phyloP scores from a whole-genome alignment of 176 grass and related monocot species.

The Elaeis guineensis region DNA sequence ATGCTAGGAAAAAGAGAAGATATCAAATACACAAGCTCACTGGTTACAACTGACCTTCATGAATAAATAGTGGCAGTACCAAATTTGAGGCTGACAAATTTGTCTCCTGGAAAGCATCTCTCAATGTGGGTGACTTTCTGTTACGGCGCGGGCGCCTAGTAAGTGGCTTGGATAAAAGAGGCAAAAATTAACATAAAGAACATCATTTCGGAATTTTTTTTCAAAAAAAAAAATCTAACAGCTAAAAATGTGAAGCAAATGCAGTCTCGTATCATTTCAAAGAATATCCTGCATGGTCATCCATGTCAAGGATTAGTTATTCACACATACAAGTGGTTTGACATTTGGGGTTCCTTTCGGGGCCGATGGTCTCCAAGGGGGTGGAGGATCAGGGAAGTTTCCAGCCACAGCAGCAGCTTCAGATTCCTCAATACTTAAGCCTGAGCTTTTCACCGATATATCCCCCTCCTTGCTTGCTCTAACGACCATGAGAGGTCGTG shows the following conservation, averaged over 20 bases:
- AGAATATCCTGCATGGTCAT: too few species aligned
- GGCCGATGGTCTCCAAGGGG: slow-evolving; percentile 34
- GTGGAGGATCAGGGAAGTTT: slow-evolving; percentile 49
- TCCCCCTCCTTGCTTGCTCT: slow-evolving; percentile 62
- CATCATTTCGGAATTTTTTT: too few species aligned
- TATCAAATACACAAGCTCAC: not conserved
- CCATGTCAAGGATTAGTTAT: not conserved
- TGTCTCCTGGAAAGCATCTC: slow-evolving; percentile 81
- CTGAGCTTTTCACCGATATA: slow-evolving; percentile 42
- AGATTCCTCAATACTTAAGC: slow-evolving; percentile 83
- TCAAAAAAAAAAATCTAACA: too few species aligned
- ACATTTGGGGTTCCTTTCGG: slow-evolving; percentile 76
- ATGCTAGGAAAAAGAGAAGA: slow-evolving; percentile 3
- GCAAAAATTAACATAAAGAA: not conserved
- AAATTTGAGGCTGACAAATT: slow-evolving; percentile 71
- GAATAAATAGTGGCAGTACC: slow-evolving; percentile 87
- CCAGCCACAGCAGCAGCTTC: slow-evolving; percentile 85
- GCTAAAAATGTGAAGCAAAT: too few species aligned
- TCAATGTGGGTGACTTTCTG: slow-evolving; percentile 58
- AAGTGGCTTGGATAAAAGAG: slow-evolving; percentile 34
- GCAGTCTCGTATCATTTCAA: too few species aligned
- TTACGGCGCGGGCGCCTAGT: slow-evolving; percentile 80
- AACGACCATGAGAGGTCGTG: slow-evolving; percentile 20
- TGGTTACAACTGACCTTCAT: slow-evolving; percentile 56
- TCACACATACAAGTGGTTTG: slow-evolving; percentile 54